Evolutionary conservation across 768 basidiomycete genomes (phyloP).

Genomic region (Termitomyces sp.): DNA sequence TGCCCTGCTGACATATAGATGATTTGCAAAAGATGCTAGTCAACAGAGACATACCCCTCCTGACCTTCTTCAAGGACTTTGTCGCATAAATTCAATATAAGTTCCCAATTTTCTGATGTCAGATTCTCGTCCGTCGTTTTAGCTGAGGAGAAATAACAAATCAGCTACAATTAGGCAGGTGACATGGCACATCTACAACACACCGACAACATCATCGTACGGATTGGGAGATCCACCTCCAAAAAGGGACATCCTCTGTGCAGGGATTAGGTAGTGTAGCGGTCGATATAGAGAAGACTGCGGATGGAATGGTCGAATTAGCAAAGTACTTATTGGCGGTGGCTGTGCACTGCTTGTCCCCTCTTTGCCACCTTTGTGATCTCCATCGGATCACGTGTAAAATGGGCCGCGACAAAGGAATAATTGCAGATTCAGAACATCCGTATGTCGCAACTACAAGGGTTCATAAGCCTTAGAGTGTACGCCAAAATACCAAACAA

Average conservation of each 20-base stretch:
- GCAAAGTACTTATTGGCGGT: not conserved
- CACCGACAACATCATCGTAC: slow-evolving; percentile 91
- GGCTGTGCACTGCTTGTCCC: slow-evolving; percentile 23
- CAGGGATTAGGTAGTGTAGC: not conserved
- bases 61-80: slow-evolving; percentile 90
- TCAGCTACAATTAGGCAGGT: not conserved
- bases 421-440: no score
- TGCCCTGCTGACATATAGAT: slow-evolving; percentile 52
- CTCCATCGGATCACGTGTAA: not conserved
- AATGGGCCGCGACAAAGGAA: not conserved
- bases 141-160: slow-evolving; percentile 37
- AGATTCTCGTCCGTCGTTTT: slow-evolving; percentile 98
- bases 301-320: not conserved
- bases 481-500: no score
- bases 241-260: slow-evolving; percentile 48
- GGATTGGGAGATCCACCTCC: slow-evolving; percentile 61
- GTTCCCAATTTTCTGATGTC: slow-evolving; percentile 93
- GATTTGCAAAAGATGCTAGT: not conserved
- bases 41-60: slow-evolving; percentile 52
- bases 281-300: not conserved
- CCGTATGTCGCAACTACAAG: not conserved
- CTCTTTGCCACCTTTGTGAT: not conserved
- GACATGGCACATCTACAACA: slow-evolving; percentile 4
- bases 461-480: no score
- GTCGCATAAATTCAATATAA: slow-evolving; percentile 92